Conservation (phyloP, 1,284 basidiomycete genomes). For the Tetrapyrgos nigripes region DNA sequence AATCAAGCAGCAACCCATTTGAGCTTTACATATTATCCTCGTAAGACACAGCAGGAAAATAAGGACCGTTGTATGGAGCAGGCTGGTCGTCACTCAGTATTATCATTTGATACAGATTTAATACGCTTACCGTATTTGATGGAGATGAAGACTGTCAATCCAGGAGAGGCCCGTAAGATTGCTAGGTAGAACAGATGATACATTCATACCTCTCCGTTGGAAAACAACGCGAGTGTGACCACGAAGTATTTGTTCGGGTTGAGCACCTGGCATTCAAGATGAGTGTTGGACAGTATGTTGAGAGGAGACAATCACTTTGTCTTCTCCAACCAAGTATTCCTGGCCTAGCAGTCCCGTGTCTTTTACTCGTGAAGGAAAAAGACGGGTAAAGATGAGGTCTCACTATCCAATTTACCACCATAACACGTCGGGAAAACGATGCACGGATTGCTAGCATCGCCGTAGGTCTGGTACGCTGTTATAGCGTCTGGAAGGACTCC, state of each 20-base stretch:
- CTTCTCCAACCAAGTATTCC: conserved; percentile 55
- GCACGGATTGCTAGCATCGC: conserved; percentile 45
- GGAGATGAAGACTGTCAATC: conserved; percentile 61
- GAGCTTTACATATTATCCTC: conserved; percentile 61
- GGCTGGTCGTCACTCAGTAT: conserved; percentile 35
- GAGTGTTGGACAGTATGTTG: background rate
- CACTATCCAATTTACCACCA: conserved; percentile 44
- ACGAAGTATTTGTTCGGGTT: conserved; percentile 58
- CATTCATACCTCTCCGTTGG: conserved; percentile 58
- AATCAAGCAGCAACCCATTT: background rate
- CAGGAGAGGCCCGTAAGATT: background rate
- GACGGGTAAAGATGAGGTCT: conserved; percentile 12
- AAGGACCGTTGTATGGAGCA: conserved; percentile 52
- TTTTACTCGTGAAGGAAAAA: background rate
- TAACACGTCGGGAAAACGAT: conserved; percentile 53
- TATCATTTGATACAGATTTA: conserved; percentile 22
- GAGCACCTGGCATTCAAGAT: conserved; percentile 41
- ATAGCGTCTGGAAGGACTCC: conserved; percentile 47
- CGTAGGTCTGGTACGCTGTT: conserved; percentile 51
- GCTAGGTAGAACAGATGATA: background rate
- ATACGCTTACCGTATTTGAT: conserved; percentile 56
- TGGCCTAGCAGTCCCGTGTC: conserved; percentile 45
- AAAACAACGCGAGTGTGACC: conserved; percentile 64
- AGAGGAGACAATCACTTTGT: conserved; percentile 41
- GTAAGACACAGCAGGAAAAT: conserved; percentile 56